These are phyloP conservation scores for Avicennia marina DNA, from an alignment of 257 asterid genomes.

Conservation along the genomic window DNA sequence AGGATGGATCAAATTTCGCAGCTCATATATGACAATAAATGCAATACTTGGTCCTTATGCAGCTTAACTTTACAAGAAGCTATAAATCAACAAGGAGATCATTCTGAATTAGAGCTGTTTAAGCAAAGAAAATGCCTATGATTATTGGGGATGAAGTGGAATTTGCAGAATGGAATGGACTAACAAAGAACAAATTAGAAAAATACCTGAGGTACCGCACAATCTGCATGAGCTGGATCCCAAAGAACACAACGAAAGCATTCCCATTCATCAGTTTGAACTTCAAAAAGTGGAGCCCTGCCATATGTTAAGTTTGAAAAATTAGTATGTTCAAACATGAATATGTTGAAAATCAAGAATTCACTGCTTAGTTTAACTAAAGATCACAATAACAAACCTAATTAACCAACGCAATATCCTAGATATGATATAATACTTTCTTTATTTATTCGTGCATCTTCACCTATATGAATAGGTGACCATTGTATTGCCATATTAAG, in stretches of 20 bases:
- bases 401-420: too few relatives aligned
- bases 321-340: too few relatives aligned
- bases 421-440: too few relatives aligned
- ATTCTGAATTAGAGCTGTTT: neutral
- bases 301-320: constrained; percentile 5
- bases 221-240: constrained; percentile 93
- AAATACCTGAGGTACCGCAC: constrained; percentile 91
- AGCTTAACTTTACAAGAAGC: neutral
- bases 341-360: too few relatives aligned
- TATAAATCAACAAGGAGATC: neutral
- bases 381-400: too few relatives aligned
- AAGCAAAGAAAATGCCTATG: neutral
- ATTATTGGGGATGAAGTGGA: too few relatives aligned
- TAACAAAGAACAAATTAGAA: neutral
- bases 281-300: constrained; percentile 96
- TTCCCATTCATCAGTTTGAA: constrained; percentile 83
- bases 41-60: neutral
- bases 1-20: neutral
- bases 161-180: neutral
- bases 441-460: too few relatives aligned
- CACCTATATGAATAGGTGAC: too few relatives aligned
- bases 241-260: constrained; percentile 74
- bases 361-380: too few relatives aligned
- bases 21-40: too few relatives aligned
- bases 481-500: too few relatives aligned